These are phyloP conservation scores for Sporothrix brunneoviolacea DNA, from an alignment of 2,329 filamentous ascomycete genomes.

Conservation along the genomic window DNA sequence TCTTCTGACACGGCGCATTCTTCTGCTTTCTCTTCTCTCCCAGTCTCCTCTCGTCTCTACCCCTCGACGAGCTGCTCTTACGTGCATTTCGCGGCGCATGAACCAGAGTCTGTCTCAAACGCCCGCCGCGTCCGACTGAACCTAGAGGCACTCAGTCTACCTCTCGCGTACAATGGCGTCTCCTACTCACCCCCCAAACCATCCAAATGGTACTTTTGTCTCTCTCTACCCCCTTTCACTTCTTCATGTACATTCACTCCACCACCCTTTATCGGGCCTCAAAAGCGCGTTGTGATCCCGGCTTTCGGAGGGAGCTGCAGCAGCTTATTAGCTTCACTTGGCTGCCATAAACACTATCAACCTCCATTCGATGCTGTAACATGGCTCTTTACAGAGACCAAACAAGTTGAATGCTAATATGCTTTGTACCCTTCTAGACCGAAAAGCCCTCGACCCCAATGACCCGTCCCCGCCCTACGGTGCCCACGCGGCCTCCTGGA, in stretches of 20 bases:
- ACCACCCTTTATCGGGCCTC: too few species aligned
- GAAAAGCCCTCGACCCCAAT: not conserved
- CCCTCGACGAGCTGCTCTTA: too few species aligned
- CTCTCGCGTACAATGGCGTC: slow-evolving; percentile 26
- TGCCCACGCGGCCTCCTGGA: slow-evolving; percentile 30
- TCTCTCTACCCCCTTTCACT: slow-evolving; percentile 5
- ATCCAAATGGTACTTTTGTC: slow-evolving; percentile 28
- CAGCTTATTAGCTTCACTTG: too few species aligned
- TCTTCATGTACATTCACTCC: not conserved
- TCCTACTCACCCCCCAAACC: slow-evolving; percentile 20
- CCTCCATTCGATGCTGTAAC: too few species aligned
- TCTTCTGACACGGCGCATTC: not conserved
- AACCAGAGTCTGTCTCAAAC: not conserved
- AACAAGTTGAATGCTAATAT: too few species aligned
- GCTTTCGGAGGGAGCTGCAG: too few species aligned
- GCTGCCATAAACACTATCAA: too few species aligned
- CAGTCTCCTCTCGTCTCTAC: not conserved
- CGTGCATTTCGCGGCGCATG: slow-evolving; percentile 5
- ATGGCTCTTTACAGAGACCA: too few species aligned
- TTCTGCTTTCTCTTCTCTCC: not conserved
- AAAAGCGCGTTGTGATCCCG: too few species aligned
- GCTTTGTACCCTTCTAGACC: too few species aligned
- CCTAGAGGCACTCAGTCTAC: slow-evolving; percentile 2
- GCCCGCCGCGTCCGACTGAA: slow-evolving; percentile 13
- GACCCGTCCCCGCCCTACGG: not conserved